Conservation (phyloP, 495 filamentous ascomycete genomes). For the Cercophora scortea region DNA sequence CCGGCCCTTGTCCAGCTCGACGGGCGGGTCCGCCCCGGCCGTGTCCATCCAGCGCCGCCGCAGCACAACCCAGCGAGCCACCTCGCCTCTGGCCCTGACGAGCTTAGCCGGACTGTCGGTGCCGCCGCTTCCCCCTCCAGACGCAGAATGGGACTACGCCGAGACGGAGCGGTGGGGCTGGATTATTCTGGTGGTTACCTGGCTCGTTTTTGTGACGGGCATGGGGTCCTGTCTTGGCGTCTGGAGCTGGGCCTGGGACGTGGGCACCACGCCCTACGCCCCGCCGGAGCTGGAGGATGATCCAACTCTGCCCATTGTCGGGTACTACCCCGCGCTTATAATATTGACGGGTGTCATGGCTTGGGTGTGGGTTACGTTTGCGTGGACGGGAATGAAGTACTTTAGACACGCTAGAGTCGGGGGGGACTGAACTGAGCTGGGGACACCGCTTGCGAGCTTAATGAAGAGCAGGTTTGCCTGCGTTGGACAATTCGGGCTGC, state of each 20-base stretch:
- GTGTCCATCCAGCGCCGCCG: conserved; percentile 35
- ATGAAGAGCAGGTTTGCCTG: too few relatives aligned
- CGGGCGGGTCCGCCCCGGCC: background rate
- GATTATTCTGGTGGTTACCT: conserved; percentile 81
- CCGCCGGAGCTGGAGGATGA: conserved; percentile 91
- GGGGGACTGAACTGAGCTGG: conserved; percentile 25
- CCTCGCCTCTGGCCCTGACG: conserved; percentile 50
- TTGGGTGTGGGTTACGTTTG: conserved; percentile 96
- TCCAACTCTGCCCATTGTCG: conserved; percentile 85
- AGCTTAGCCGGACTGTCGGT: conserved; percentile 34
- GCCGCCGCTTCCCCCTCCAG: conserved; percentile 30
- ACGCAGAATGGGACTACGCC: conserved; percentile 70
- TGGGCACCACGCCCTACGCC: conserved; percentile 90
- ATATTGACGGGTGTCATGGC: conserved; percentile 92
- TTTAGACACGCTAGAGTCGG: conserved; percentile 92
- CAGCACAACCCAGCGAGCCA: conserved; percentile 46
- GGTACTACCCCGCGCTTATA: conserved; percentile 92
- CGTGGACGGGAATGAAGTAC: conserved; percentile 99
- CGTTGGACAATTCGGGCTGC: too few relatives aligned
- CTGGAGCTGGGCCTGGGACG: conserved; percentile 99
- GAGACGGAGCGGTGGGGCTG: conserved; percentile 97
- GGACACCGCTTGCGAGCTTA: too few relatives aligned
- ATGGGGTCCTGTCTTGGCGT: conserved; percentile 94
- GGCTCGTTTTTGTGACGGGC: conserved; percentile 89
- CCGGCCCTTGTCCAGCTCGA: background rate